Conservation (phyloP, 116 monocot genomes). For the Trichopus zeylanicus region DNA sequence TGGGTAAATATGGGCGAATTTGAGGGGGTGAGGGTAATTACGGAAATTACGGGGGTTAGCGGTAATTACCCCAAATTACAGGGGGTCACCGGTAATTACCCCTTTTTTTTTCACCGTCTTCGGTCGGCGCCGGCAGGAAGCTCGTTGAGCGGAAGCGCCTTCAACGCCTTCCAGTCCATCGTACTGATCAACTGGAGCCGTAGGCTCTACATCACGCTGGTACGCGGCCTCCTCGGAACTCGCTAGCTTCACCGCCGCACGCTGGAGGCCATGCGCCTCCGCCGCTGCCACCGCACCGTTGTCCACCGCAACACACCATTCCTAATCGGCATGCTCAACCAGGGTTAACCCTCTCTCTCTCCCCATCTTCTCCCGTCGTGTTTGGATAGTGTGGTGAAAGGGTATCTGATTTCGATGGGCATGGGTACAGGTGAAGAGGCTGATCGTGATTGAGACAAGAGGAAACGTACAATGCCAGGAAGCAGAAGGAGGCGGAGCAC, state of each 20-base stretch:
- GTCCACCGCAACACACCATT: slow-evolving; percentile 84
- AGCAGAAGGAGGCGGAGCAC: slow-evolving; percentile 61
- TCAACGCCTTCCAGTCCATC: slow-evolving; percentile 58
- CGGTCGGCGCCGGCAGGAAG: no score
- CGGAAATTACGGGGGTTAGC: no score
- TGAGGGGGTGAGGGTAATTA: no score
- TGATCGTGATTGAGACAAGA: slow-evolving; percentile 91
- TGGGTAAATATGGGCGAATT: no score
- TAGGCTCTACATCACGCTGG: slow-evolving; percentile 71
- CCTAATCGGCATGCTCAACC: slow-evolving; percentile 92
- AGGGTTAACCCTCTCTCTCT: slow-evolving; percentile 23
- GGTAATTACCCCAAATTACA: no score
- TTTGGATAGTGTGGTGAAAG: background rate
- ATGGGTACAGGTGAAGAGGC: slow-evolving; percentile 69
- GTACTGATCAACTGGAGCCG: slow-evolving; percentile 78
- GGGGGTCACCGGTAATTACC: no score
- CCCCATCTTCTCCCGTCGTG: background rate
- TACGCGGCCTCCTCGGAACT: slow-evolving; percentile 85
- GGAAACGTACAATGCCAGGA: slow-evolving; percentile 74
- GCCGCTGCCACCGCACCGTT: slow-evolving; percentile 89
- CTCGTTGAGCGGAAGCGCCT: slow-evolving; percentile 63
- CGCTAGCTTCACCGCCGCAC: slow-evolving; percentile 90
- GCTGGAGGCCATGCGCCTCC: slow-evolving; percentile 85
- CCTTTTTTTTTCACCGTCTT: no score
- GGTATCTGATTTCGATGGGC: no score